Percentiles rank a stretch among this genome's conserved stretches.
Evolutionary conservation across 169 alveolate species (phyloP).

Genomic region (Plasmodium berghei): DNA sequence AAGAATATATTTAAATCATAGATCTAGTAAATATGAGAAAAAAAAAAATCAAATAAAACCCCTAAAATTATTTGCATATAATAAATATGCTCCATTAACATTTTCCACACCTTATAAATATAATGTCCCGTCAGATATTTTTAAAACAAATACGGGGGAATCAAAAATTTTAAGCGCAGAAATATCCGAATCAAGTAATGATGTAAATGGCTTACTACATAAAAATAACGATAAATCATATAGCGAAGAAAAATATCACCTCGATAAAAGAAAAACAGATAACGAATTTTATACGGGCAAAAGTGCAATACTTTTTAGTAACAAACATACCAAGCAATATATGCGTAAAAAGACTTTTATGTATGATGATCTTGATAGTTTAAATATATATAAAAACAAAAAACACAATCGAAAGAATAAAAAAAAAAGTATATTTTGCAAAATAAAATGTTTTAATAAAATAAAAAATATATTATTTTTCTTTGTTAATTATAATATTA

Average conservation of each 20-base stretch:
- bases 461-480: slow-evolving; percentile 27
- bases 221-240: slow-evolving; percentile 1
- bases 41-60: slow-evolving; percentile 23
- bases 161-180: not conserved
- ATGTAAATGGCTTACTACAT: not conserved
- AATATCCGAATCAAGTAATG: slow-evolving; percentile 19
- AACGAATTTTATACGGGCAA: slow-evolving; percentile 4
- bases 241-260: not conserved
- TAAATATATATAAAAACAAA: slow-evolving; percentile 4
- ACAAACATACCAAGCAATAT: not conserved
- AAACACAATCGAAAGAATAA: not conserved
- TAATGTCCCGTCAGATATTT: slow-evolving; percentile 7
- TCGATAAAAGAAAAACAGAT: not conserved
- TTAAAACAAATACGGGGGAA: slow-evolving; percentile 27
- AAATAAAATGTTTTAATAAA: slow-evolving; percentile 10
- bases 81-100: slow-evolving; percentile 48
- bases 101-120: slow-evolving; percentile 51
- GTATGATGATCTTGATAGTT: not conserved
- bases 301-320: slow-evolving; percentile 50
- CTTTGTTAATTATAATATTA: slow-evolving; percentile 62
- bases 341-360: not conserved
- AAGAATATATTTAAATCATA: slow-evolving; percentile 20
- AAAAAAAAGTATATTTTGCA: slow-evolving; percentile 6
- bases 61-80: slow-evolving; percentile 24
- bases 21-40: slow-evolving; percentile 35